Evolutionary conservation across 2,329 filamentous ascomycete genomes (phyloP), one percentile per base, ranked within the genome.

Genomic region (Pseudocercospora musae): DNA sequence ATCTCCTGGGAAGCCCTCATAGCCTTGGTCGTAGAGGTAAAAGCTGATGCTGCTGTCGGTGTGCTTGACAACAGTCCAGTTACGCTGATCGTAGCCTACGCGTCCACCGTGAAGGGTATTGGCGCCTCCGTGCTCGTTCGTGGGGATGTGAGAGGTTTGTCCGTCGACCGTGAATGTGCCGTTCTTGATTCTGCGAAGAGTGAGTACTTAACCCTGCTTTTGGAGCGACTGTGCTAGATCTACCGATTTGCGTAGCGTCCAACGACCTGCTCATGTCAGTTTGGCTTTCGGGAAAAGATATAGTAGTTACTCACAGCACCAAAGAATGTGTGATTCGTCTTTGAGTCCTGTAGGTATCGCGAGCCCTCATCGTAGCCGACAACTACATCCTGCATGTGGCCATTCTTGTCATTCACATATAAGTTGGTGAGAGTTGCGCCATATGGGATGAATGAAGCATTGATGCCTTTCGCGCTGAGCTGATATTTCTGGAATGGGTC

Each of bases 1-100:
- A 74, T 91, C 87, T 59, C 90, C 90, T 0, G 90, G 90, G 77
- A 94, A 93, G 42, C 90, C 90, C 75, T 90, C 82, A 72, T 89
- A 84, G 68, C 89, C 89, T 0, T 85, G 81, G 72, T 94, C 90
- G 58, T 88, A 83, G 50, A 94, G 82, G 62, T 85, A 86, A 75
- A 93, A 94, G 46, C 89, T 92, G 74, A 94, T 89, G 73, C 84
- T 89, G 73, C 81, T 80, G 52, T 80, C 76, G 10, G 85, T 87
- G 76, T 91, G 83, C 2, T 88, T 79, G n/a, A 87, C 84, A 21
- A 93, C 86, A 27, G 87, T 90, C 76, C 90, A 94, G 78, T 92
- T 91, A 21, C 72, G 76, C 73, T 75, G 91, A 74, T 92, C 89
- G 88, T 90, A 74, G 59, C 73, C 73, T 0, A 70, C 69, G 20